Base-by-base conservation (phyloP, 164 flowering plant species). In the Aristolochia californica region DNA sequence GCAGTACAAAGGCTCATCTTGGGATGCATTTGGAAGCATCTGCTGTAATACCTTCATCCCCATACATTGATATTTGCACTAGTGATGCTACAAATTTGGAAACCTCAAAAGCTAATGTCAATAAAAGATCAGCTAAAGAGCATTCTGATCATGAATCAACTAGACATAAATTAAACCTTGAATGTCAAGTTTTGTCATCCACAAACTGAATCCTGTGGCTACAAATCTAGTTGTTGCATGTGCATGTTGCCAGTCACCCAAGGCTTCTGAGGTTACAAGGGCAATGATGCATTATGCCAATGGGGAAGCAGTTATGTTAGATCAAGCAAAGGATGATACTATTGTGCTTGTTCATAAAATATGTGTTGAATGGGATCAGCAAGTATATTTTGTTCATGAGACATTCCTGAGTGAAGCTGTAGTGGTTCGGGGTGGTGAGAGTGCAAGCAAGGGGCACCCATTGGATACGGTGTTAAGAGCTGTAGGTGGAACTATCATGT, bases 351-450 rank as follows among this genome's bases (percentile, higher is more conserved):
- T 57, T 25, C 67, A 64, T 28, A 57, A 43, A 50, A 57, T 20
- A 40, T 64, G 67, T 28, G 22, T 43, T 40, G 67, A 64, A 57
- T 64, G 67, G 67, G 62, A 61, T 18, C 67, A 61, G 18, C 61
- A 51, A 51, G 60, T 57, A 24, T 64, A 64, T 49, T 64, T 64
- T 64, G 67, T 34, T 23, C 56, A 48, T 38, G 67, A 64, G 49
- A 64, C 43, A 56, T 48, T 30, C 26, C 43, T 17, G 49, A 64
- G 57, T 21, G 61, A 64, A 28, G 40, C 44, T 2, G 67, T 57
- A 64, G 38, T 64, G 26, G 61, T 56, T 28, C 38, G 67, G 40
- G 60, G 67, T 64, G 61, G 49, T 24, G 57, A 64, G 55, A 49
- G 57, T 8, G 61, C 13, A 48, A 49, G 43, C 57, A 64, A 48